phyloP scores from a whole-genome alignment of 1,284 basidiomycete species.

The Lentinus polychrous region DNA sequence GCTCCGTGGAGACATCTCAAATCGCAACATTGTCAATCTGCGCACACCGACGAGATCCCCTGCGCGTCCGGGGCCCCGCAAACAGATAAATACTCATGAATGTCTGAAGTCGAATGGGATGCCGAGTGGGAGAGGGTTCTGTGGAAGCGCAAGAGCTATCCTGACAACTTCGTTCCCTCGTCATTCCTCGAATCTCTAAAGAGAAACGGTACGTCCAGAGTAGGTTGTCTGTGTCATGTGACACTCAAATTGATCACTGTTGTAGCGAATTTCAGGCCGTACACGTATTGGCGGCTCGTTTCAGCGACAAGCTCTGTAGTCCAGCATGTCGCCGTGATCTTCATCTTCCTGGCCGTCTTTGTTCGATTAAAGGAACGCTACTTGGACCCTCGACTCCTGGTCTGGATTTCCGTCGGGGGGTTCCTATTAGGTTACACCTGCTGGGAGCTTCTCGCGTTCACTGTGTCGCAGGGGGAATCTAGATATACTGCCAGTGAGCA shows the following conservation, averaged over 20 bases:
- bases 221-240: neutral
- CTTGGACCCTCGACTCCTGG: constrained; percentile 63
- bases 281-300: constrained; percentile 71
- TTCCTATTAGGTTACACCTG: constrained; percentile 55
- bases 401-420: constrained; percentile 57
- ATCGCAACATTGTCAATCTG: neutral
- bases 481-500: neutral
- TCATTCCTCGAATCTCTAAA: constrained; percentile 75
- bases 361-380: constrained; percentile 57
- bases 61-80: neutral
- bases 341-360: constrained; percentile 80
- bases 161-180: constrained; percentile 82
- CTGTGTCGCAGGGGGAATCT: constrained; percentile 5
- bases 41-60: neutral
- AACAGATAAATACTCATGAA: neutral
- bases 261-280: constrained; percentile 69
- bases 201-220: constrained; percentile 60
- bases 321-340: constrained; percentile 79
- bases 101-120: constrained; percentile 44
- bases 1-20: no score
- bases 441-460: constrained; percentile 53
- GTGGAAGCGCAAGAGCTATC: constrained; percentile 73
- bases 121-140: constrained; percentile 75
- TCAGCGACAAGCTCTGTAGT: constrained; percentile 71
- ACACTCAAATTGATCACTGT: constrained; percentile 8